phyloP scores from a whole-genome alignment of 257 asterid genomes.

The Schizonepeta tenuifolia region DNA sequence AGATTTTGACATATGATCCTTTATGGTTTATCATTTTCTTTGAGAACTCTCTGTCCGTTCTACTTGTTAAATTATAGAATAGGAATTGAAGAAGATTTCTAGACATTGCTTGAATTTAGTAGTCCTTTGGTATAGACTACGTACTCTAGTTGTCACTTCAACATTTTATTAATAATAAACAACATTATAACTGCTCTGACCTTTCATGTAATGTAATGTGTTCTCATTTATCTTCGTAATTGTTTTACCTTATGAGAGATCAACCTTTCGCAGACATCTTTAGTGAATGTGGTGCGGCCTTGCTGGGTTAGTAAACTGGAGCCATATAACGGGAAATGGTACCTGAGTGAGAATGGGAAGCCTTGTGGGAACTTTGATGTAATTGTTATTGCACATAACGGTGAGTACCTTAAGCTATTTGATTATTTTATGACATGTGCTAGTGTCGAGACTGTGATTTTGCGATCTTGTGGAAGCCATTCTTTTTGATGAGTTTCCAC shows the following conservation, averaged over 20 bases:
- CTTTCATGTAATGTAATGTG: slow-evolving; percentile 16
- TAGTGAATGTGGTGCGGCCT: slow-evolving; percentile 80
- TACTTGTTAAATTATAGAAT: neutral
- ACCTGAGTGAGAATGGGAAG: slow-evolving; percentile 86
- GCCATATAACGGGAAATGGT: slow-evolving; percentile 87
- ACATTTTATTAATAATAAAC: slow-evolving; percentile 12
- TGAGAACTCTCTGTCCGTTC: neutral
- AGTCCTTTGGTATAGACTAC: slow-evolving; percentile 1
- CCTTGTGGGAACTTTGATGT: slow-evolving; percentile 87
- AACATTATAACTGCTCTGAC: neutral
- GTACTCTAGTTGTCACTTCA: neutral
- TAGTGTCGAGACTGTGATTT: neutral
- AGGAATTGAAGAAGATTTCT: neutral
- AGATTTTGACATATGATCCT: slow-evolving; percentile 8
- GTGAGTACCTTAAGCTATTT: slow-evolving; percentile 46
- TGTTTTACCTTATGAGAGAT: slow-evolving; percentile 28
- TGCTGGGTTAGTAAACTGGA: slow-evolving; percentile 92
- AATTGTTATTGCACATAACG: slow-evolving; percentile 93
- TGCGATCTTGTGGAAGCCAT: slow-evolving; percentile 15
- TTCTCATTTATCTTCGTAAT: slow-evolving; percentile 28
- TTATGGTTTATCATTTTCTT: slow-evolving; percentile 8
- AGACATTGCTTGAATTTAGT: neutral
- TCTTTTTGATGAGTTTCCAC: neutral
- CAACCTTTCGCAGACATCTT: slow-evolving; percentile 54
- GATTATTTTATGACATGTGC: slow-evolving; percentile 14